A percentile compares a stretch with the other conserved stretches of the same genome.
phyloP scores from a whole-genome alignment of 345 rosid genomes.

The Eucalyptus cloeziana region DNA sequence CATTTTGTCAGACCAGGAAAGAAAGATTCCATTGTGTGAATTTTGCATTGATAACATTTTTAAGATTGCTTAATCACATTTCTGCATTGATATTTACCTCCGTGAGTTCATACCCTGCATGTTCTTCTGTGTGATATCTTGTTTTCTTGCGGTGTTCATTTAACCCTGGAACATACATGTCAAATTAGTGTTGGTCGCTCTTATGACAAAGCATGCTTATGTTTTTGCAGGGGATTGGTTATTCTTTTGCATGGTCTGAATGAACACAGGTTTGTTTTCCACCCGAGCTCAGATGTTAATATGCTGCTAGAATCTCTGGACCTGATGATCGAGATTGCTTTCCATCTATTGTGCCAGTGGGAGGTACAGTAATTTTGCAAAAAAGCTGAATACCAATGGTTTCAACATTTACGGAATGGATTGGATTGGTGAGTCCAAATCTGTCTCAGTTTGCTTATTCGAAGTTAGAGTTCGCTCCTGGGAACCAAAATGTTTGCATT shows the following conservation, averaged over 20 bases:
- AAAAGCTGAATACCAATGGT: slow-evolving; percentile 65
- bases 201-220: not conserved
- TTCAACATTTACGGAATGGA: slow-evolving; percentile 92
- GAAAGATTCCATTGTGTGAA: not conserved
- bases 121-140: not conserved
- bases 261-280: slow-evolving; percentile 68
- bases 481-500: not conserved
- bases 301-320: not conserved
- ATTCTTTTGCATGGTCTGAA: slow-evolving; percentile 81
- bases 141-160: not conserved
- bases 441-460: not conserved
- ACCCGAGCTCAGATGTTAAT: not conserved
- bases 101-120: not conserved
- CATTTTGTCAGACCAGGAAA: not conserved
- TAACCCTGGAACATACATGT: not conserved
- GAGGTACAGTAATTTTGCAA: slow-evolving; percentile 77
- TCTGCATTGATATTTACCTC: not conserved
- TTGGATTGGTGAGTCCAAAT: slow-evolving; percentile 71
- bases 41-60: not conserved
- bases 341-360: slow-evolving; percentile 31
- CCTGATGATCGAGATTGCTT: not conserved
- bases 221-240: slow-evolving; percentile 62
- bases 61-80: not conserved
- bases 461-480: not conserved
- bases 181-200: not conserved